phyloP scores from a whole-genome alignment of 2,329 filamentous ascomycete genomes.

The Gyromitra esculenta region DNA sequence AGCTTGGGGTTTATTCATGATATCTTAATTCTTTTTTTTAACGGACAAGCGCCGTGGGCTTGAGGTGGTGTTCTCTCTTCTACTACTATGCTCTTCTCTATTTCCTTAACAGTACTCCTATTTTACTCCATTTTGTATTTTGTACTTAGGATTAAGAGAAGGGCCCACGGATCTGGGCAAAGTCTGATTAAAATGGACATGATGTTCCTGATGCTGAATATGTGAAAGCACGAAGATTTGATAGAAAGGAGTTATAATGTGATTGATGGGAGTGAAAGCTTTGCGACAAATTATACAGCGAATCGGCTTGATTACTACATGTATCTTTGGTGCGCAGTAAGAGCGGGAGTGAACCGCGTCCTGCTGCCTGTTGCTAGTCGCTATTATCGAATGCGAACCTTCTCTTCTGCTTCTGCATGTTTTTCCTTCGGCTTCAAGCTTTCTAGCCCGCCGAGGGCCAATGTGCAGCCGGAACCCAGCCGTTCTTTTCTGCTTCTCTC shows the following conservation, averaged over 20 bases:
- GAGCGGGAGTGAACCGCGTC: background rate
- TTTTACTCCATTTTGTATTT: constrained; percentile 8
- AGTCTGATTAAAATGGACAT: constrained; percentile 24
- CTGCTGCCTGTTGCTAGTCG: background rate
- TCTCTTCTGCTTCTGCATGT: background rate
- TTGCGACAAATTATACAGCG: background rate
- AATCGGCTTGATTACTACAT: background rate
- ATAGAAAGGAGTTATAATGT: background rate
- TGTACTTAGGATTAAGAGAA: constrained; percentile 30
- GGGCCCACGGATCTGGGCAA: background rate
- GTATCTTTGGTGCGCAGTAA: background rate
- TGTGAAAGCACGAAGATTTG: background rate
- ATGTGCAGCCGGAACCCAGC: background rate
- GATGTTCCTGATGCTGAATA: constrained; percentile 20
- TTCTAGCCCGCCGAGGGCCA: background rate
- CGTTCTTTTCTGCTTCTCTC: background rate
- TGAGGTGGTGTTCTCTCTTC: constrained; percentile 15
- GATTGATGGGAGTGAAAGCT: background rate
- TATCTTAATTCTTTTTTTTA: constrained; percentile 48
- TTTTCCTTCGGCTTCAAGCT: background rate
- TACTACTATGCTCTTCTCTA: constrained; percentile 19
- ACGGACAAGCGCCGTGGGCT: constrained; percentile 19
- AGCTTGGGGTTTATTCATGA: constrained; percentile 41
- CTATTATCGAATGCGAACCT: background rate
- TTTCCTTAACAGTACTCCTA: constrained; percentile 22